These are phyloP conservation scores for Schizopora paradoxa DNA, from an alignment of 1,284 basidiomycete species.

Conservation along the genomic window DNA sequence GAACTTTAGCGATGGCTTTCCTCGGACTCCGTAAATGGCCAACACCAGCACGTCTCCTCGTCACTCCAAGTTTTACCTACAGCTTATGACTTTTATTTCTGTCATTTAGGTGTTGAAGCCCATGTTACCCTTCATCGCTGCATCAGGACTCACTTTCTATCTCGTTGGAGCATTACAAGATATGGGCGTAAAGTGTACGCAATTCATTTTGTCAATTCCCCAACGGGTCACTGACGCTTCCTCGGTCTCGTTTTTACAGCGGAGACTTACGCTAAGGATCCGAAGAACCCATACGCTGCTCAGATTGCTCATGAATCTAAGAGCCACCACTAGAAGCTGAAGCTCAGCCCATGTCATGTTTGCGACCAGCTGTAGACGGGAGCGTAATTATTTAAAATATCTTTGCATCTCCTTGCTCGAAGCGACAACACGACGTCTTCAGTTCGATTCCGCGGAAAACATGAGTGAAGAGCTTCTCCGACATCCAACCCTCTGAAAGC, in stretches of 20 bases:
- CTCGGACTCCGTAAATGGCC: slow-evolving; percentile 75
- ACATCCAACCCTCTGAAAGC: too few species aligned
- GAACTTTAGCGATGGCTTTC: slow-evolving; percentile 49
- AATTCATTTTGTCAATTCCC: slow-evolving; percentile 8
- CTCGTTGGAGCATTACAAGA: slow-evolving; percentile 62
- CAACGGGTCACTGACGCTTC: slow-evolving; percentile 3
- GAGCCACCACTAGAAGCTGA: slow-evolving; percentile 33
- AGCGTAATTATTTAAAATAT: too few species aligned
- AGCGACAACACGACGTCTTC: too few species aligned
- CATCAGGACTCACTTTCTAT: slow-evolving; percentile 58
- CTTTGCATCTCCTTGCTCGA: too few species aligned
- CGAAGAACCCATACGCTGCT: slow-evolving; percentile 74
- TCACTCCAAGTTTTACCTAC: slow-evolving; percentile 10
- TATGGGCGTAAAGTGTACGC: slow-evolving; percentile 62
- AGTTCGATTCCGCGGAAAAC: too few species aligned
- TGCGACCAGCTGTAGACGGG: too few species aligned
- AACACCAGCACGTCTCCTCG: slow-evolving; percentile 51
- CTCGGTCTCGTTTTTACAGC: slow-evolving; percentile 34
- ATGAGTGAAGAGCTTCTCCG: too few species aligned
- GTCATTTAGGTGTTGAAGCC: slow-evolving; percentile 54
- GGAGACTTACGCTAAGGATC: slow-evolving; percentile 61
- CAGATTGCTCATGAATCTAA: slow-evolving; percentile 48
- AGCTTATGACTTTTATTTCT: slow-evolving; percentile 14
- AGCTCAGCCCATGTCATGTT: too few species aligned
- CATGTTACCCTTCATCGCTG: slow-evolving; percentile 71